These are phyloP conservation scores for Serendipita indica DNA, from an alignment of 768 basidiomycete genomes.

Conservation along the genomic window DNA sequence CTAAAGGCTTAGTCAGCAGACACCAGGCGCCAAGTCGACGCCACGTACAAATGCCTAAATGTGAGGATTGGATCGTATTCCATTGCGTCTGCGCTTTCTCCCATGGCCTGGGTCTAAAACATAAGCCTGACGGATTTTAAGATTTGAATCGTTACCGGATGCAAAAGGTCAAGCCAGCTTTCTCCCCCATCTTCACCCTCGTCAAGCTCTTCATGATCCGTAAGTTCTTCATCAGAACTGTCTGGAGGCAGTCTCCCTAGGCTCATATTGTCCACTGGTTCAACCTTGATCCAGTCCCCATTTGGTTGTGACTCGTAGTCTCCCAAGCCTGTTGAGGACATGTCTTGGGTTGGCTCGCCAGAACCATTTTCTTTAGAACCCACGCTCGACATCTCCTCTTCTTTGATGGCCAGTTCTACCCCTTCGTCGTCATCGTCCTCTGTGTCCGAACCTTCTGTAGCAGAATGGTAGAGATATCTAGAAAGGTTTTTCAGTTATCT, in stretches of 20 bases:
- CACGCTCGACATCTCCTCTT: slow-evolving; percentile 29
- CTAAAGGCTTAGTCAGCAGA: slow-evolving; percentile 26
- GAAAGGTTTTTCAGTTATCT: background rate
- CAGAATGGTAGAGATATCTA: slow-evolving; percentile 16
- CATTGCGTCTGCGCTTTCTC: slow-evolving; percentile 49
- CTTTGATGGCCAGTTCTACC: slow-evolving; percentile 18
- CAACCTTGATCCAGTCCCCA: slow-evolving; percentile 30
- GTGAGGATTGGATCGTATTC: slow-evolving; percentile 68
- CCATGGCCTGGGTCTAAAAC: slow-evolving; percentile 37
- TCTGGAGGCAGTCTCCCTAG: slow-evolving; percentile 9
- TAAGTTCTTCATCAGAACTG: slow-evolving; percentile 19
- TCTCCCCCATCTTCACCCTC: slow-evolving; percentile 10
- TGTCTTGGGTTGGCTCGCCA: slow-evolving; percentile 42
- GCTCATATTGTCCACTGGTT: background rate
- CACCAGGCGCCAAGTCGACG: background rate
- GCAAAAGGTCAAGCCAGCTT: slow-evolving; percentile 5
- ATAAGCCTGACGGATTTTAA: background rate
- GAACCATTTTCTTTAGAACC: slow-evolving; percentile 56
- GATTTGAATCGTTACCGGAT: background rate
- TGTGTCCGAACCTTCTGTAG: slow-evolving; percentile 21
- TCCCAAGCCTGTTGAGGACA: slow-evolving; percentile 20
- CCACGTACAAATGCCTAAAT: slow-evolving; percentile 65
- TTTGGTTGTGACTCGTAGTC: slow-evolving; percentile 15
- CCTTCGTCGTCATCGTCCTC: slow-evolving; percentile 23
- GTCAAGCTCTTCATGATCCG: slow-evolving; percentile 10